A percentile compares a stretch with the other conserved stretches of the same genome.
Conservation (phyloP, 2,329 filamentous ascomycete species). For the Pseudocercospora crystallina region DNA sequence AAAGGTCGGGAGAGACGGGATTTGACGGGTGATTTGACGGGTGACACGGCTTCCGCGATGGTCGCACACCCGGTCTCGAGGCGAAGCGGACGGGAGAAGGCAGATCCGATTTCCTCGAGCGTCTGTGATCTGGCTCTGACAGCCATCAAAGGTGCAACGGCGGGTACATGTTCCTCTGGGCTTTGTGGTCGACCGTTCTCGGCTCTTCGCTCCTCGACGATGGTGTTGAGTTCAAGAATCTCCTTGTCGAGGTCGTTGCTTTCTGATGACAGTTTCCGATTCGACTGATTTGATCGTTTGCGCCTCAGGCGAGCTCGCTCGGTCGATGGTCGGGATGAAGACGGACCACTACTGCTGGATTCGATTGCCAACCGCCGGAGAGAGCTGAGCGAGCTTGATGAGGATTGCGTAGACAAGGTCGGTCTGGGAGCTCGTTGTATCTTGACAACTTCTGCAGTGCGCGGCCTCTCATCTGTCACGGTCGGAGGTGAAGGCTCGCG, state of each 20-base stretch:
- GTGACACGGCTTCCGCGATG: constrained; percentile 4
- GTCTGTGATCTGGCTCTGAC: constrained; percentile 50
- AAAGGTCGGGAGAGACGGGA: constrained; percentile 24
- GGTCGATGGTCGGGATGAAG: constrained; percentile 21
- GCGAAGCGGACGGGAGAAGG: constrained; percentile 42
- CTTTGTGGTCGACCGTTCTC: constrained; percentile 32
- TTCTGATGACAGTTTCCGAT: constrained; percentile 14
- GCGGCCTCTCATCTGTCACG: not conserved
- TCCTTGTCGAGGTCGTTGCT: constrained; percentile 43
- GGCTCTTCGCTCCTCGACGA: constrained; percentile 49
- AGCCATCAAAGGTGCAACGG: constrained; percentile 46
- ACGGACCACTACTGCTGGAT: constrained; percentile 11
- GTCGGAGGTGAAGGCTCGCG: constrained; percentile 1
- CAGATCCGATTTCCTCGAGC: constrained; percentile 50
- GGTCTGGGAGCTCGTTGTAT: constrained; percentile 5
- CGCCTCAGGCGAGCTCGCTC: constrained; percentile 39
- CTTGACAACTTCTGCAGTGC: not conserved
- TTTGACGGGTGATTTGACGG: constrained; percentile 19
- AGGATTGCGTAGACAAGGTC: constrained; percentile 22
- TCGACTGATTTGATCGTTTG: constrained; percentile 32
- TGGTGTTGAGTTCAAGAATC: constrained; percentile 50
- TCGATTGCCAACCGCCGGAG: constrained; percentile 36
- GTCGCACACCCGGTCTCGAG: constrained; percentile 7
- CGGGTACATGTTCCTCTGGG: constrained; percentile 42
- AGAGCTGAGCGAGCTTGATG: constrained; percentile 36